A percentile compares a stretch with the other conserved stretches of the same genome.
Conservation (phyloP, 2,329 filamentous ascomycete genomes). For the Drechslerella stenobrocha region DNA sequence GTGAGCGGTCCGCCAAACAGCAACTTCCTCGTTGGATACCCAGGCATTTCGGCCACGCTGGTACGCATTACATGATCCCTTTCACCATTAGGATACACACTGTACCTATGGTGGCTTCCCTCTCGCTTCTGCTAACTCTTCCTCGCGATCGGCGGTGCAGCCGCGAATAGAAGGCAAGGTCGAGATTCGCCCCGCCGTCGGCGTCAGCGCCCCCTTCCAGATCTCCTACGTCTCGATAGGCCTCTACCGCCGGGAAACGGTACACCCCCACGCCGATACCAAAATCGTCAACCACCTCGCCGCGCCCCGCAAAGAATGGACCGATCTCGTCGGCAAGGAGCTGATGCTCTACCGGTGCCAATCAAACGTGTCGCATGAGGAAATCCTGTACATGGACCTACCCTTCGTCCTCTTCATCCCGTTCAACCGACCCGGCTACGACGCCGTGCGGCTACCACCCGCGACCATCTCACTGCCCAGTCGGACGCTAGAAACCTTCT, state of each 20-base stretch:
- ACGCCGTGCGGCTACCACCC: constrained; percentile 87
- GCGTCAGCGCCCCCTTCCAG: constrained; percentile 83
- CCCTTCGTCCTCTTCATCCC: constrained; percentile 98
- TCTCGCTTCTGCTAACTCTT: background rate
- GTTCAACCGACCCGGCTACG: constrained; percentile 85
- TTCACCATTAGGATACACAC: background rate
- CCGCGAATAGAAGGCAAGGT: constrained; percentile 97
- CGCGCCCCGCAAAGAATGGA: constrained; percentile 84
- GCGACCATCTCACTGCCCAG: constrained; percentile 87
- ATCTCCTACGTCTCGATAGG: constrained; percentile 93
- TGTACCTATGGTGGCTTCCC: constrained; percentile 6
- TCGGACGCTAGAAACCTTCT: constrained; percentile 93
- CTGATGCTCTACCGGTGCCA: constrained; percentile 86
- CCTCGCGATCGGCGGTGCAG: constrained; percentile 60
- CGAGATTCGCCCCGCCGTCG: constrained; percentile 84
- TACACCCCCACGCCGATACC: constrained; percentile 93
- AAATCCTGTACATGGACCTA: constrained; percentile 90
- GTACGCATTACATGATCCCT: constrained; percentile 62
- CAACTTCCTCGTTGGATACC: constrained; percentile 94
- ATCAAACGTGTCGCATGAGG: constrained; percentile 80
- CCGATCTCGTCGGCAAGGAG: constrained; percentile 93
- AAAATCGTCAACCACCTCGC: constrained; percentile 89
- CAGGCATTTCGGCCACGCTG: constrained; percentile 94
- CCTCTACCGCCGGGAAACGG: constrained; percentile 89
- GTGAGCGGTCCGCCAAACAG: constrained; percentile 97